Base-by-base conservation (phyloP, 345 rosid species). In the Pseudoturritis turrita region DNA sequence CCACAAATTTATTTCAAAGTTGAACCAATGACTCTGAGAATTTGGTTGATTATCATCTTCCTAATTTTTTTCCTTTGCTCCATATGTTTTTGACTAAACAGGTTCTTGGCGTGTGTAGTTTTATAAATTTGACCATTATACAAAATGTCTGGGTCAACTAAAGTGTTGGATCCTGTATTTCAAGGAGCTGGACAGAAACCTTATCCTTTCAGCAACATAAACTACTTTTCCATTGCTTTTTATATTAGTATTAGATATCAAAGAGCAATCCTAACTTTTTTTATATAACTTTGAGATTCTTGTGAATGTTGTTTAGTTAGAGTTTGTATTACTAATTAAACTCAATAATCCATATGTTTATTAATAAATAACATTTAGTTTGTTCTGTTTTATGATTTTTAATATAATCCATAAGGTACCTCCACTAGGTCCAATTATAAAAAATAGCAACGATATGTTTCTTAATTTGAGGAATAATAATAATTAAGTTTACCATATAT, bases 151-250 rank as follows among this genome's bases (percentile, higher is more conserved):
- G 83, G 83, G 78, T 77, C 99, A 56, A 55, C 86, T 29, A 92
- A 96, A 82, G 82, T 78, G 58, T 65, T 87, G 78, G 99, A 96
- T 80, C 98, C 98, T 72, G 95, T 97, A 50, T 96, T 96, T 78
- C 98, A 90, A 73, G 97, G 97, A 79, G 90, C 68, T 53, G 99
- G 99, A 25, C 97, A 92, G 82, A 92, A 87, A 89, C 76, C 76
- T 97, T 96, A 96, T 90, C 91, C 96, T 87, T 77, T 59, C 60
- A 35, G 25, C 67, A 13, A 25, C 15, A 15, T 23, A 9, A 1
- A 52, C 22, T 29, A 7, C 33, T 51, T 62, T 51, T 40, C n/a
- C 33, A 14, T 54, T 63, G n/a, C 1, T 70, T 26, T 29, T 71
- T 26, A 9, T 5, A 18, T 40, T 40, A 54, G 5, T 54, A 13